phyloP scores from a whole-genome alignment of 164 flowering plant species.

The Aristolochia contorta region DNA sequence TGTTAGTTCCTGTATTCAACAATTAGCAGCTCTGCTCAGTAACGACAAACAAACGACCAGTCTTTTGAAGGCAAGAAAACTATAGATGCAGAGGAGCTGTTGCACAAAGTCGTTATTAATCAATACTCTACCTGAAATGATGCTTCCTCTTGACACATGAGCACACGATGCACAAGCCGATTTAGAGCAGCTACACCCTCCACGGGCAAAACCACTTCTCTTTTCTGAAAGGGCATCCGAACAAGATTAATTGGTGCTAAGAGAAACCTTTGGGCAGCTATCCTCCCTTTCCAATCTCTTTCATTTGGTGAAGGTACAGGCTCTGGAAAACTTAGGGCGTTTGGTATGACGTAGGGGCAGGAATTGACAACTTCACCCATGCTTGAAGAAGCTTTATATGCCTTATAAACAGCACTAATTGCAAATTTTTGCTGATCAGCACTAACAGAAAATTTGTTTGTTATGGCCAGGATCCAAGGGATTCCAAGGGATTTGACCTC shows the following conservation, averaged over 20 bases:
- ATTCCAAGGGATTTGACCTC: slow-evolving; percentile 88
- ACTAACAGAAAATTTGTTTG: slow-evolving; percentile 90
- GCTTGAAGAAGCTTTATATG: slow-evolving; percentile 68
- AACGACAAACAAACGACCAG: no score
- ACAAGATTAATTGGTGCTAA: slow-evolving; percentile 59
- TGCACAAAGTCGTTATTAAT: no score
- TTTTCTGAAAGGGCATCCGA: slow-evolving; percentile 69
- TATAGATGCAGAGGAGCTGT: no score
- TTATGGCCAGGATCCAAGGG: slow-evolving; percentile 92
- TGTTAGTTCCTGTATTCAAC: slow-evolving; percentile 49
- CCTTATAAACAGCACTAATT: slow-evolving; percentile 55
- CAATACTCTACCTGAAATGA: slow-evolving; percentile 52
- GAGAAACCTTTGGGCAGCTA: slow-evolving; percentile 35
- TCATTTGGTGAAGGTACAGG: slow-evolving; percentile 26
- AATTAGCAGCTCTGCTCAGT: not conserved
- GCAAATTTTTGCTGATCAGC: slow-evolving; percentile 84
- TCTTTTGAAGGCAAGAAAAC: no score
- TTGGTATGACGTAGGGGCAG: slow-evolving; percentile 67
- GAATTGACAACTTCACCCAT: slow-evolving; percentile 68
- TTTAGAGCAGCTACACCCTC: slow-evolving; percentile 68
- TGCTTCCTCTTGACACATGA: slow-evolving; percentile 65
- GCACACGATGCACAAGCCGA: slow-evolving; percentile 57
- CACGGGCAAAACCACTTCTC: slow-evolving; percentile 53
- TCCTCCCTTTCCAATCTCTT: slow-evolving; percentile 25
- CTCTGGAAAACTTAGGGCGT: slow-evolving; percentile 36